Evolutionary conservation across 768 basidiomycete species (phyloP), one percentile per base, ranked within the genome.

Genomic region (Suillus variegatus): DNA sequence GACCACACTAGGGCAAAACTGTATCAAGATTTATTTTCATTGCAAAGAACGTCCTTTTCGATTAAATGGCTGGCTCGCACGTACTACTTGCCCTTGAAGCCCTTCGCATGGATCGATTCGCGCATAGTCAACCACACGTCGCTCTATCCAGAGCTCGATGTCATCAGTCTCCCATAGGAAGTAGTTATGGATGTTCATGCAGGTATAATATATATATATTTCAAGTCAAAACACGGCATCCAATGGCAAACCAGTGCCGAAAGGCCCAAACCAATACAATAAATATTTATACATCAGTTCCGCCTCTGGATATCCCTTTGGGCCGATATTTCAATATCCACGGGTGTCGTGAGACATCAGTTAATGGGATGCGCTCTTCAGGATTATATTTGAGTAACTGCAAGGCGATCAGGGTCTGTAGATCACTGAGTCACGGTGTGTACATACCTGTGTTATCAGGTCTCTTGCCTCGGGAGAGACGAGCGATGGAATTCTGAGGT

Each of bases 351-450:
- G 88, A 81, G 38, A 94, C 95, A 18, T 94, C 88, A 0, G 79
- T 75, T 32, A 97, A 82, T 0, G 94, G 81, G 18, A 98, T 69
- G 6, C 96, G 87, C 64, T 89, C 84, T 69, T 88, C 84, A 0
- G 95, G 92, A 28, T 93, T 88, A 67, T 93, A 88, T 75, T 87
- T 89, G 16, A 99, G 85, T 18, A 99, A 86, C 97, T 98, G 54
- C 14, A 18, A 56, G 32, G 32, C 20, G 63, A 18, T 51, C 7
- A 46, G 52, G 46, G 56, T 58, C 6, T 20, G 16, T 13, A 56
- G 20, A 63, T 73, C 35, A 73, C 68, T 22, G 38, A 54, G 25
- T n/a, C n/a, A 14, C 57, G 47, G 32, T 41, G 41, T 20, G n/a
- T 10, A 38, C 65, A 25, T 55, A 81, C 84, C 69, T 76, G 81